phyloP scores from a whole-genome alignment of 169 alveolate species.

The Sarcocystis neurona region DNA sequence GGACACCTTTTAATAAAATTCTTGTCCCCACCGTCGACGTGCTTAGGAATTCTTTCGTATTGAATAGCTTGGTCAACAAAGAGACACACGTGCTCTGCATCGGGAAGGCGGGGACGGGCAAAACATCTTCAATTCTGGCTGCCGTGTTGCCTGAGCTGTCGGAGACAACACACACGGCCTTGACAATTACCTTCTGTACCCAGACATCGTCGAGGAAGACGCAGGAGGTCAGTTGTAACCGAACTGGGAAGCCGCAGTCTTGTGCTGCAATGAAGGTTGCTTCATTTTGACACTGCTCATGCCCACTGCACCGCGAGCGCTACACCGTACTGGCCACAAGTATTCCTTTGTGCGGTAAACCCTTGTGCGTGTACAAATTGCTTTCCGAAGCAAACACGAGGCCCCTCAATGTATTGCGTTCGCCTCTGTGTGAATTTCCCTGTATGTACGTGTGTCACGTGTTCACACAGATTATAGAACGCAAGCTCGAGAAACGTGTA shows the following conservation, averaged over 20 bases:
- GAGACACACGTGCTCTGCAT: slow-evolving; percentile 82
- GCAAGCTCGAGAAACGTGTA: slow-evolving; percentile 89
- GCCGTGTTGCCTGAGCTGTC: slow-evolving; percentile 74
- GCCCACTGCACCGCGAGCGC: no score
- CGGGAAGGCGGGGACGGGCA: slow-evolving; percentile 95
- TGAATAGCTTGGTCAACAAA: slow-evolving; percentile 77
- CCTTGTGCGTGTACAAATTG: no score
- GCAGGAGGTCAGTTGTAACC: slow-evolving; percentile 55
- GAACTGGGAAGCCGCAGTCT: no score
- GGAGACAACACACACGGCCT: slow-evolving; percentile 75
- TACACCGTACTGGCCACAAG: no score
- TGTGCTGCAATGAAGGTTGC: no score
- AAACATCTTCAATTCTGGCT: slow-evolving; percentile 88
- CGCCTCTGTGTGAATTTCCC: no score
- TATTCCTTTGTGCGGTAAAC: no score
- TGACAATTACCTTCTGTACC: slow-evolving; percentile 90
- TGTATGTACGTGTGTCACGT: not conserved
- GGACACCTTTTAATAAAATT: slow-evolving; percentile 86
- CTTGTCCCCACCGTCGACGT: slow-evolving; percentile 93
- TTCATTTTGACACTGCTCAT: no score
- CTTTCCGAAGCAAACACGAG: no score
- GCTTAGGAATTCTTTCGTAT: slow-evolving; percentile 80
- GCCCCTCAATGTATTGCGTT: no score
- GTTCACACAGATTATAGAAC: slow-evolving; percentile 84
- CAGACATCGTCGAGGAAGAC: slow-evolving; percentile 83